These are phyloP conservation scores for Chaetomiaceae sp. DNA, from an alignment of 2,329 filamentous ascomycete genomes.

Conservation along the genomic window DNA sequence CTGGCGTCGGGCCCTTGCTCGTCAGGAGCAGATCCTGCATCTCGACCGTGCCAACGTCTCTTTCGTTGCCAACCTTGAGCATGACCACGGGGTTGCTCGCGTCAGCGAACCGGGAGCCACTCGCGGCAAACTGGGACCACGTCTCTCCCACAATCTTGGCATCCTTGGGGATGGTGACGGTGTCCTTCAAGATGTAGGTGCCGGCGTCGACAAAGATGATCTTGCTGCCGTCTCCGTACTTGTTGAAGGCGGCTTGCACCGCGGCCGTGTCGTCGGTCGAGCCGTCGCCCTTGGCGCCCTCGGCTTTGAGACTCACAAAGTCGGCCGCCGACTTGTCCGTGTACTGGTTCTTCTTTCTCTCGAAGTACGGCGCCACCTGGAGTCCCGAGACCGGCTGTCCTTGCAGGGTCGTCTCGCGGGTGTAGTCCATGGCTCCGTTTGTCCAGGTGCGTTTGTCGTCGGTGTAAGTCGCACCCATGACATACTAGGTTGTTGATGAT, in stretches of 20 bases:
- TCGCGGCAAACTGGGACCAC: constrained; percentile 65
- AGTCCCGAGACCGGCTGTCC: too few species aligned
- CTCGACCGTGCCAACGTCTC: constrained; percentile 60
- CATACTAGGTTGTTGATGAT: too few species aligned
- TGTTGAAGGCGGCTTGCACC: constrained; percentile 62
- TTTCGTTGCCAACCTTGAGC: constrained; percentile 58
- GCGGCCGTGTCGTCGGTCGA: constrained; percentile 78
- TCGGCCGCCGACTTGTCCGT: constrained; percentile 23
- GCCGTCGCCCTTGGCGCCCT: constrained; percentile 64
- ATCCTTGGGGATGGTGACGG: constrained; percentile 51
- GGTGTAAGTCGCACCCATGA: too few species aligned
- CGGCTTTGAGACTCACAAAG: constrained; percentile 44
- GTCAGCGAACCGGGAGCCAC: constrained; percentile 49
- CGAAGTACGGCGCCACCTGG: too few species aligned
- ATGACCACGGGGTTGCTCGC: constrained; percentile 57
- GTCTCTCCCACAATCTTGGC: constrained; percentile 66
- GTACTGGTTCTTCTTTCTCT: constrained; percentile 53
- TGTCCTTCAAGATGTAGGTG: constrained; percentile 40
- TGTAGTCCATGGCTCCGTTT: too few species aligned
- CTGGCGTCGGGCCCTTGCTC: constrained; percentile 47
- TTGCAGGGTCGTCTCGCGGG: too few species aligned
- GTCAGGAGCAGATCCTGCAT: constrained; percentile 63
- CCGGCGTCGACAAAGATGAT: constrained; percentile 30
- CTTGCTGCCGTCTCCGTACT: constrained; percentile 56
- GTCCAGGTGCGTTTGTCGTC: too few species aligned